A percentile compares a stretch with the other conserved stretches of the same genome.
Evolutionary conservation across 345 rosid genomes (phyloP).

Genomic region (Melaleuca alternifolia): DNA sequence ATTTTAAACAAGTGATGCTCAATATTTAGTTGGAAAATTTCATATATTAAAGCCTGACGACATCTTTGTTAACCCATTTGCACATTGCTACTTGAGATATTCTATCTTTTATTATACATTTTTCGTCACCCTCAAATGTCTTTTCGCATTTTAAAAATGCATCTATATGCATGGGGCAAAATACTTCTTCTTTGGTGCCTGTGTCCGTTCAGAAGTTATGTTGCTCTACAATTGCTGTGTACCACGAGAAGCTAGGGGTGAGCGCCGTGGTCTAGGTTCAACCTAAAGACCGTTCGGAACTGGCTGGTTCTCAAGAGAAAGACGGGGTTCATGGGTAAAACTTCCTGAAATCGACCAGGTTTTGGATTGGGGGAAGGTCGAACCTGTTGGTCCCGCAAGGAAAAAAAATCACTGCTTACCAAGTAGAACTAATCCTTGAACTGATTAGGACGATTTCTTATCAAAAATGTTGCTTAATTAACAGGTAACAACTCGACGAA

Average conservation of each 20-base stretch:
- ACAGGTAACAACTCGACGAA: not conserved
- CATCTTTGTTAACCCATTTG: not conserved
- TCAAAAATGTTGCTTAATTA: not conserved
- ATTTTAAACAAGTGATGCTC: not conserved
- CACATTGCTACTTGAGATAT: not conserved
- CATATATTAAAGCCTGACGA: not conserved
- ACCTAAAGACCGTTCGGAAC: not conserved
- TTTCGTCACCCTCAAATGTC: not conserved
- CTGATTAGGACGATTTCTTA: not conserved
- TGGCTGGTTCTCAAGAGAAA: not conserved
- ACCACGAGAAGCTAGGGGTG: not conserved
- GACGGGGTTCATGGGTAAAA: not conserved
- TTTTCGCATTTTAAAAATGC: not conserved
- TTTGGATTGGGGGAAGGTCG: not conserved
- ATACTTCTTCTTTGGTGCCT: no score
- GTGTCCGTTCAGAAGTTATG: no score
- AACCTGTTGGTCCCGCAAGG: not conserved
- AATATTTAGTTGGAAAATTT: not conserved
- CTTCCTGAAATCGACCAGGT: not conserved
- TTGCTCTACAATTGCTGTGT: no score
- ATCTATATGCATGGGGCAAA: no score
- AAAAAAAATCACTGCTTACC: not conserved
- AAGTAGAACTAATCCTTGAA: not conserved
- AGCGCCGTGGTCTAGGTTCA: not conserved
- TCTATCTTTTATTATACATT: no score